Percentiles rank a stretch among this genome's conserved stretches.
phyloP scores from a whole-genome alignment of 148 eudicot species.

The Salicornia ramosissima region DNA sequence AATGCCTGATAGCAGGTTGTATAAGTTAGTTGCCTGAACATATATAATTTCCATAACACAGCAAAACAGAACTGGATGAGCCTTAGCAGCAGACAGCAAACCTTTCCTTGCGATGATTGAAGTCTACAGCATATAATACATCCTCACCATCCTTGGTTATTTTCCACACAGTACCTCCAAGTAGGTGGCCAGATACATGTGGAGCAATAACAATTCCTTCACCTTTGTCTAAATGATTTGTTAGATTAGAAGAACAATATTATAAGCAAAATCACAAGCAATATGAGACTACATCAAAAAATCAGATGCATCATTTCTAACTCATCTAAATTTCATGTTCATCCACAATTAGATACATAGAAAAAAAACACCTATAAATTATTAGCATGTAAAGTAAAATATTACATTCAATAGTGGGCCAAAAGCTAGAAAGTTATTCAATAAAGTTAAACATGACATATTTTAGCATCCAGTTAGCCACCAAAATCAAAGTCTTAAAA shows the following conservation, averaged over 20 bases:
- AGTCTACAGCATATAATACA: slow-evolving; percentile 93
- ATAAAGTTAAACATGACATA: neutral
- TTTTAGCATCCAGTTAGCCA: neutral
- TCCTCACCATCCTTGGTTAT: slow-evolving; percentile 97
- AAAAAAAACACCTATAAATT: neutral
- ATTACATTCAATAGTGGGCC: neutral
- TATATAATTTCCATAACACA: slow-evolving; percentile 6
- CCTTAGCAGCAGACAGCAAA: slow-evolving; percentile 20
- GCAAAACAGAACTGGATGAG: slow-evolving; percentile 5
- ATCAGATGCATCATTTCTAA: neutral
- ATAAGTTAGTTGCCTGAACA: slow-evolving; percentile 18
- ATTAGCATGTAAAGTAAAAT: slow-evolving; percentile 6
- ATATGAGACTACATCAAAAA: slow-evolving; percentile 6
- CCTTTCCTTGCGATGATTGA: slow-evolving; percentile 98
- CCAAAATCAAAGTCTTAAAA: neutral
- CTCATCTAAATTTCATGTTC: neutral
- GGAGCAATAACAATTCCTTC: slow-evolving; percentile 99
- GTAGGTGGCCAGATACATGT: slow-evolving; percentile 88
- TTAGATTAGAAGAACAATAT: slow-evolving; percentile 8
- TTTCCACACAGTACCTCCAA: slow-evolving; percentile 96
- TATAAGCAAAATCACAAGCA: neutral
- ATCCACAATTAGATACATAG: neutral
- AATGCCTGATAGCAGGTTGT: slow-evolving; percentile 54
- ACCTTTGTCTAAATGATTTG: slow-evolving; percentile 63
- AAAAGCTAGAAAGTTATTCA: neutral